Base-by-base conservation (phyloP, 768 basidiomycete species). In the Tricholoma hemisulphureum region DNA sequence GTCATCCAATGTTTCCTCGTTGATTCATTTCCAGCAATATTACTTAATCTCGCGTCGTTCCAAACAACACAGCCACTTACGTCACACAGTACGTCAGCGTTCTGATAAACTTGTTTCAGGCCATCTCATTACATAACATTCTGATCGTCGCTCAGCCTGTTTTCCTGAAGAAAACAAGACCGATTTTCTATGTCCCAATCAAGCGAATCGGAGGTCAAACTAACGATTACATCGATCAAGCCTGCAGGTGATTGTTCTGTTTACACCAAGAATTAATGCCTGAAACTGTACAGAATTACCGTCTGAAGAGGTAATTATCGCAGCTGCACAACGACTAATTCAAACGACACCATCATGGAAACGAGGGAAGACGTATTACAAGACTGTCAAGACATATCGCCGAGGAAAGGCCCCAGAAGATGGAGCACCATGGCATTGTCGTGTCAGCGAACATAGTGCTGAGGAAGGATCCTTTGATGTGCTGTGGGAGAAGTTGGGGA, bases 391-490 rank as follows among this genome's bases (percentile, higher is more conserved):
- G 65, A 86, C 86, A 9, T 78, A 72, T n/a, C n/a, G n/a, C 24
- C 80, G 76, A 13, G 67, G 81, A 35, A 89, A 87, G 63, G 75
- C 73, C 3, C 69, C 79, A 10, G 77, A 69, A 6, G 86, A 87
- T 58, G 82, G 78, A 23, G 83, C 86, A 32, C 69, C 79, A 3
- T 92, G 89, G 89, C 80, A 88, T 63, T 82, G 81, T 67, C 81
- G 89, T 21, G 68, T 84, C 57, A 89, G 88, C 65, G 80, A 82
- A 64, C 90, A 92, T 69, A 68, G 78, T 11, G 66, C 78, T 5
- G 75, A 83, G n/a, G 87, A 91, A 54, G 84, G 80, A 9, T 84
- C 85, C 1, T 91, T 92, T 67, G 86, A 89, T 61, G 80, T 84
- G 62, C 73, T 91, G 63, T 91, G 90, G 90, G 77, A 75, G 35